phyloP scores from a whole-genome alignment of 2,329 filamentous ascomycete genomes.

The Periglandula ipomoeae region DNA sequence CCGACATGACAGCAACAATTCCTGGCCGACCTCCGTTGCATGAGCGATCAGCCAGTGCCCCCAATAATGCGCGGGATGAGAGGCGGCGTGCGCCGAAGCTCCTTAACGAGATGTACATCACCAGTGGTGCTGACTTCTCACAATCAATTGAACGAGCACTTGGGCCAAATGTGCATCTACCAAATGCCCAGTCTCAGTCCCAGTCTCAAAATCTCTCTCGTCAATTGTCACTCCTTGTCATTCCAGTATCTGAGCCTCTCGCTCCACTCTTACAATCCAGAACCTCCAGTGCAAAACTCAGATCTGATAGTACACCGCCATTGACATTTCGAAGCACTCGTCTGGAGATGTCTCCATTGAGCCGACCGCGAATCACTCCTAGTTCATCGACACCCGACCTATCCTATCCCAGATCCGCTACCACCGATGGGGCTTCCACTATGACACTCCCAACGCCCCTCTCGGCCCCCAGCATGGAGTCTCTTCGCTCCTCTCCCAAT shows the following conservation, averaged over 20 bases:
- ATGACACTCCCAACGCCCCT: conserved; percentile 38
- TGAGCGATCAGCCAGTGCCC: conserved; percentile 56
- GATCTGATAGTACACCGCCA: conserved; percentile 33
- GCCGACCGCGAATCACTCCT: conserved; percentile 31
- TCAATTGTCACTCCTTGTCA: conserved; percentile 45
- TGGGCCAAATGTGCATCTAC: conserved; percentile 11
- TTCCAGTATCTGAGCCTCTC: conserved; percentile 27
- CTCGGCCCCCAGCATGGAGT: conserved; percentile 37
- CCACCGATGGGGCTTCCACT: conserved; percentile 24
- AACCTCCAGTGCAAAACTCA: conserved; percentile 35
- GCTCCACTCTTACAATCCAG: conserved; percentile 20
- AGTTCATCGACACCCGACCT: conserved; percentile 27
- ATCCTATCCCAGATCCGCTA: conserved; percentile 35
- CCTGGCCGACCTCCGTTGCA: conserved; percentile 56
- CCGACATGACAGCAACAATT: conserved; percentile 46
- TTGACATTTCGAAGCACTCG: conserved; percentile 33
- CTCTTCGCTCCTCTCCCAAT: conserved; percentile 30
- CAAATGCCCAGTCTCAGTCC: conserved; percentile 27
- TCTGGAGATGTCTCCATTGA: conserved; percentile 37
- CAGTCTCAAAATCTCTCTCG: conserved; percentile 21
- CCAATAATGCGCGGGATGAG: conserved; percentile 16
- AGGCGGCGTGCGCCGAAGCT: conserved; percentile 9
- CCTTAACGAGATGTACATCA: background rate
- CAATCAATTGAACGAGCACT: conserved; percentile 16
- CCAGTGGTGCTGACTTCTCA: conserved; percentile 15